Base-by-base conservation (phyloP, 2,329 filamentous ascomycete species). In the Onygenales sp. region DNA sequence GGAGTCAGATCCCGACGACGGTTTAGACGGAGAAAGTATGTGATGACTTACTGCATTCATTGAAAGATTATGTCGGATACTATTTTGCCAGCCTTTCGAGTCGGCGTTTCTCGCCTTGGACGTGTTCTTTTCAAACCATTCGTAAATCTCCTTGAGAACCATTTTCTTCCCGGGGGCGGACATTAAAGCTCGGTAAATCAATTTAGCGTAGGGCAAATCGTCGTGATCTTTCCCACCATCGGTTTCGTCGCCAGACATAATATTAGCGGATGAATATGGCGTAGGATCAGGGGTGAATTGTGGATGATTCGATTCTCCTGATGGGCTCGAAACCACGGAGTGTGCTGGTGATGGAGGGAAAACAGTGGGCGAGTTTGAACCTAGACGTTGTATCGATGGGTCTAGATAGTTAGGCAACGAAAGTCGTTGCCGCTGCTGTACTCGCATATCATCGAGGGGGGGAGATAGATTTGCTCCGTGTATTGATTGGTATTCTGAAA, bases 31-130 rank as follows among this genome's bases (percentile, higher is more conserved):
- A 56, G 47, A 57, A 53, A 37, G 54, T 17, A 51, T 42, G 40
- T 52, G 55, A 9, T 8, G 36, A 76, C 83, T 71, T 81, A 96
- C 92, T 56, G 80, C 79, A 62, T 97, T 97, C 91, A 97, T 96
- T 47, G 89, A 95, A 6, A 97, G 75, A 61, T 97, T 97, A 68
- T 97, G 92, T 2, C 92, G 82, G 59, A 97, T 94, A 66, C 88
- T 95, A 69, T 96, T 97, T 71, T 92, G 87, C 92, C 92, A 97
- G 8, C 91, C 92, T 61, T 84, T 86, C 10, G 70, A 73, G 6
- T 76, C 77, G 14, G 70, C 66, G 45, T 78, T 77, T 51, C 77
- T 82, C 4, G 81, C 82, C 68, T 93, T 95, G 59, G 81, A 79
- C 2, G 90, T 95, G 63, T 95, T 85, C 32, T 84, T 78, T 42